Percentiles rank a stretch among this genome's conserved stretches.
Evolutionary conservation across 345 rosid species (phyloP).

Genomic region (Rhodamnia rubescens): DNA sequence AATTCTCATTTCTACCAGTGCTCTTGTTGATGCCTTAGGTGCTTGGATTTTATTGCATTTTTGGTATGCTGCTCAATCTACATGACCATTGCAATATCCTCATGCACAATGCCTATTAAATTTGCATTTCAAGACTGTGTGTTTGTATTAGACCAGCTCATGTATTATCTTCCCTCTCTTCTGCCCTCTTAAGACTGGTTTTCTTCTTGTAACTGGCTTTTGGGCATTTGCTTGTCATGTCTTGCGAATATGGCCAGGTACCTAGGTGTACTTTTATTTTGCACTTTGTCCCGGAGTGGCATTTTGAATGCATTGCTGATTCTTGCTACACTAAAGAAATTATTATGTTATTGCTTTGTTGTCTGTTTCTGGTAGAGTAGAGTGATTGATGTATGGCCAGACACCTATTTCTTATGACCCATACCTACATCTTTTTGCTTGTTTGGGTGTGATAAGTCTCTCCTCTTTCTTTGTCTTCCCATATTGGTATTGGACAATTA

Average conservation of each 20-base stretch:
- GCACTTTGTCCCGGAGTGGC: neutral
- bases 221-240: neutral
- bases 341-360: neutral
- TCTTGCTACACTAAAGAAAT: neutral
- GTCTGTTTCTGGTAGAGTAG: neutral
- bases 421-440: neutral
- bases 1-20: neutral
- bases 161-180: neutral
- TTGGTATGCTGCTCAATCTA: neutral
- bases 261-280: neutral
- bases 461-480: neutral
- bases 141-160: neutral
- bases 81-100: neutral
- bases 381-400: neutral
- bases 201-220: neutral
- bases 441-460: neutral
- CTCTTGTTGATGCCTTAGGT: neutral
- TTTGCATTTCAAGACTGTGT: neutral
- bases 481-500: conserved; percentile 7
- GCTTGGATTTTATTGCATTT: neutral
- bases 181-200: neutral
- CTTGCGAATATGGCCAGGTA: neutral
- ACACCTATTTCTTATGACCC: neutral
- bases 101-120: neutral
- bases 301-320: neutral